Evolutionary conservation across 225 moss, liverwort and hornwort genomes (phyloP).

Genomic region (Pseudisothecium myosuroides): DNA sequence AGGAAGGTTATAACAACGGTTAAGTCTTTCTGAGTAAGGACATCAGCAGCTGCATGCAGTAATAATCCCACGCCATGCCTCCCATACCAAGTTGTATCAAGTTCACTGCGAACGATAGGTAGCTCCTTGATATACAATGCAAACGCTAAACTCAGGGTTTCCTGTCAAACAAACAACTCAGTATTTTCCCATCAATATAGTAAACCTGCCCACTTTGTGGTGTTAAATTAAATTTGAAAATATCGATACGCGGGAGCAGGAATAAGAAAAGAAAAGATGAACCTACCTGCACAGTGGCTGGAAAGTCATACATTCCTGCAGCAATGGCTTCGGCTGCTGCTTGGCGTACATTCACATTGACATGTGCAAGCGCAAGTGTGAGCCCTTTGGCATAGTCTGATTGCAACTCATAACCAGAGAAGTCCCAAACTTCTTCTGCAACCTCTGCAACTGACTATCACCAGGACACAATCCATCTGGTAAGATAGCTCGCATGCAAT

Average conservation of each 20-base stretch:
- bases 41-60: constrained; percentile 81
- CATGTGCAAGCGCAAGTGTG: constrained; percentile 61
- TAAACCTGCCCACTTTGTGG: background rate
- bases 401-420: constrained; percentile 71
- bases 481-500: background rate
- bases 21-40: constrained; percentile 71
- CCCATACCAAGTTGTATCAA: constrained; percentile 78
- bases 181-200: background rate
- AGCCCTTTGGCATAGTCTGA: constrained; percentile 72
- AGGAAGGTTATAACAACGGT: constrained; percentile 84
- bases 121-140: constrained; percentile 71
- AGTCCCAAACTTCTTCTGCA: constrained; percentile 91
- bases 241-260: background rate
- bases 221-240: too few species aligned
- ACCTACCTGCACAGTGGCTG: constrained; percentile 54
- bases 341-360: constrained; percentile 76
- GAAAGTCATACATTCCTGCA: constrained; percentile 87
- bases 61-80: constrained; percentile 91
- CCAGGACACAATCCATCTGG: background rate
- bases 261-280: background rate
- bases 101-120: constrained; percentile 49
- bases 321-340: constrained; percentile 85
- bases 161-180: constrained; percentile 28
- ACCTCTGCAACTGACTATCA: constrained; percentile 59
- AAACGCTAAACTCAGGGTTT: constrained; percentile 59